These are phyloP conservation scores for Zygoascus sp. DNA, from an alignment of 1,139 yeast genomes.

Conservation along the genomic window DNA sequence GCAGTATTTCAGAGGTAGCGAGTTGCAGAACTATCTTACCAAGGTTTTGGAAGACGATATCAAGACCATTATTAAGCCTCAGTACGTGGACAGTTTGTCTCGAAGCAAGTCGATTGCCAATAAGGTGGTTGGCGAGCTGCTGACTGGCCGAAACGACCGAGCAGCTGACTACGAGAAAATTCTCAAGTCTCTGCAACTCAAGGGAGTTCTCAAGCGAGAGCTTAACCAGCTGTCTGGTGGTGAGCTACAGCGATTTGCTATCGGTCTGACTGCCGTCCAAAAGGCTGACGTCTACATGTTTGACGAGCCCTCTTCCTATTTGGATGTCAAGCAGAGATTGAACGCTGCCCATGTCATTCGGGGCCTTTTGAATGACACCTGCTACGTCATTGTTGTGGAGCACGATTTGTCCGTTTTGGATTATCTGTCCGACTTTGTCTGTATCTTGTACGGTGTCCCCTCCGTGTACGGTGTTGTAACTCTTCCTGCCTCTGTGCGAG, in stretches of 20 bases:
- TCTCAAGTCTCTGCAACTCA: constrained; percentile 65
- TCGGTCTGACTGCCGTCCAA: constrained; percentile 96
- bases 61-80: constrained; percentile 95
- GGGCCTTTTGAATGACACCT: constrained; percentile 69
- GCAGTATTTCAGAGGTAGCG: constrained; percentile 90
- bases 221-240: constrained; percentile 93
- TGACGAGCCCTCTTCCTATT: constrained; percentile 97
- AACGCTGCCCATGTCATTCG: constrained; percentile 95
- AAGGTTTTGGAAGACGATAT: constrained; percentile 89
- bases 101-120: constrained; percentile 90
- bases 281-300: constrained; percentile 95
- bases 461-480: constrained; percentile 98
- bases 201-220: constrained; percentile 74
- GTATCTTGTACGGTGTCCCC: constrained; percentile 96
- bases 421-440: constrained; percentile 90
- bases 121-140: constrained; percentile 79
- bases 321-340: constrained; percentile 97
- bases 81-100: constrained; percentile 95
- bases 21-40: constrained; percentile 91
- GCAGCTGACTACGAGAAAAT: constrained; percentile 57
- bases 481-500: constrained; percentile 92
- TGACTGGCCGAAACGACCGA: constrained; percentile 71
- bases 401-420: constrained; percentile 97
- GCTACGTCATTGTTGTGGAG: constrained; percentile 88
- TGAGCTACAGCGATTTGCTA: constrained; percentile 96